phyloP scores from a whole-genome alignment of 2,329 filamentous ascomycete genomes.

The Colletotrichum sidae region DNA sequence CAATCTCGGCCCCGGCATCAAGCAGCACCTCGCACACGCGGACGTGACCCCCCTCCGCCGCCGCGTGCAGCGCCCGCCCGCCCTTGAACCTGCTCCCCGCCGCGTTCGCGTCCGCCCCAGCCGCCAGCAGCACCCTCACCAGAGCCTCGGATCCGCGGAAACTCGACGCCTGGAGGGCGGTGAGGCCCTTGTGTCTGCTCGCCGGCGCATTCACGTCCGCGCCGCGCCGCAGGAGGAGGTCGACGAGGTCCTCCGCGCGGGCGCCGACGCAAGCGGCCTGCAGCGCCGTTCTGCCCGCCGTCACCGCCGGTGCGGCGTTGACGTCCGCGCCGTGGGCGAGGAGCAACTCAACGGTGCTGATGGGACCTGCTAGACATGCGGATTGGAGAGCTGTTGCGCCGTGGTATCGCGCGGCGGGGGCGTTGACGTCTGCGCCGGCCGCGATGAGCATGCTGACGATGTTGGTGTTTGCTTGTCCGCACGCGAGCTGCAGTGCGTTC shows the following conservation, averaged over 20 bases:
- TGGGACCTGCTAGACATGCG: conserved; percentile 46
- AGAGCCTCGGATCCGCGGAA: conserved; percentile 50
- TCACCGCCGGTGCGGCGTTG: conserved; percentile 42
- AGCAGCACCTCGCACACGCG: conserved; percentile 46
- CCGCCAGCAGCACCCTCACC: conserved; percentile 38
- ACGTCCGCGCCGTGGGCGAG: conserved; percentile 48
- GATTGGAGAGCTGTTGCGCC: conserved; percentile 53
- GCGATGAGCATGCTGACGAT: conserved; percentile 45
- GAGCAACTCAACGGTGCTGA: conserved; percentile 42
- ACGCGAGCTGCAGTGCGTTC: conserved; percentile 55
- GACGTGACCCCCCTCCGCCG: conserved; percentile 26
- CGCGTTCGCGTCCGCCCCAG: conserved; percentile 41
- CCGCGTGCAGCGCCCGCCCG: conserved; percentile 40
- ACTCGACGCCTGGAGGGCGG: conserved; percentile 47
- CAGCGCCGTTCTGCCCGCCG: conserved; percentile 39
- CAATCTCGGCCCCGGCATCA: conserved; percentile 49
- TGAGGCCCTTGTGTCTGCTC: conserved; percentile 42
- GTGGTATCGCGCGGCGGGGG: conserved; percentile 44
- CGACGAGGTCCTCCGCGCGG: conserved; percentile 25
- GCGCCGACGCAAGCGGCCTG: conserved; percentile 39
- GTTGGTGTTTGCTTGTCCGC: conserved; percentile 39
- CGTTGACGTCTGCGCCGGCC: conserved; percentile 46
- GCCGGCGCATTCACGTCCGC: conserved; percentile 39
- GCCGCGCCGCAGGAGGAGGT: conserved; percentile 32
- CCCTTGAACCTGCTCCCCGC: conserved; percentile 40